A percentile compares a stretch with the other conserved stretches of the same genome.
Evolutionary conservation across 345 rosid species (phyloP).

Genomic region (Murraya paniculata): DNA sequence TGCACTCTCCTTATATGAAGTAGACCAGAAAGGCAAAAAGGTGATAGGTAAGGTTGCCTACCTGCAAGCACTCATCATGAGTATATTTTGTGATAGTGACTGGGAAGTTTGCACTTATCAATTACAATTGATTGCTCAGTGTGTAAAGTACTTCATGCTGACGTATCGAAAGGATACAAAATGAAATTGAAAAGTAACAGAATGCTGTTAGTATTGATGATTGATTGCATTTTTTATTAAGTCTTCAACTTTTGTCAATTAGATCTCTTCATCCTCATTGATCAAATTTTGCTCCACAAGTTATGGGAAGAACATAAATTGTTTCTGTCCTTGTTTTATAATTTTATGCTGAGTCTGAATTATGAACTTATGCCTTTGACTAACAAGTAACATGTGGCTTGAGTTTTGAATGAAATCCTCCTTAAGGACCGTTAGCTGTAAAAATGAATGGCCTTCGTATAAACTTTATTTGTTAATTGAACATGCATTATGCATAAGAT

Average conservation of each 20-base stretch:
- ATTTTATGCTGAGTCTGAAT: background rate
- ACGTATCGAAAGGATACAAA: background rate
- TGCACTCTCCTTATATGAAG: slow-evolving; percentile 80
- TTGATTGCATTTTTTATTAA: background rate
- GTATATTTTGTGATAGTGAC: background rate
- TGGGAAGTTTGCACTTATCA: background rate
- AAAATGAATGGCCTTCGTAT: background rate
- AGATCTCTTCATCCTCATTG: background rate
- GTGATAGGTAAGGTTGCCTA: slow-evolving; percentile 56
- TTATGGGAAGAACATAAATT: background rate
- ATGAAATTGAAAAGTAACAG: background rate
- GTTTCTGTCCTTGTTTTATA: background rate
- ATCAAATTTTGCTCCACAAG: background rate
- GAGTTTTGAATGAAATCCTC: background rate
- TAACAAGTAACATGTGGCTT: background rate
- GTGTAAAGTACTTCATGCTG: background rate
- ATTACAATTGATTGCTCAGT: background rate
- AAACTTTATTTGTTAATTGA: background rate
- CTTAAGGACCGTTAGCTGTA: background rate
- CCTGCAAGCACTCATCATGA: background rate
- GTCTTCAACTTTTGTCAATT: slow-evolving; percentile 2
- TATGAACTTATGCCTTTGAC: background rate
- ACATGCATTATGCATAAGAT: background rate
- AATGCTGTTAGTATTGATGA: background rate
- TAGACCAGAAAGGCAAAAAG: slow-evolving; percentile 70